Percentiles rank a stretch among this genome's conserved stretches.
Conservation (phyloP, 768 basidiomycete genomes). For the Leccinum barrowsii region DNA sequence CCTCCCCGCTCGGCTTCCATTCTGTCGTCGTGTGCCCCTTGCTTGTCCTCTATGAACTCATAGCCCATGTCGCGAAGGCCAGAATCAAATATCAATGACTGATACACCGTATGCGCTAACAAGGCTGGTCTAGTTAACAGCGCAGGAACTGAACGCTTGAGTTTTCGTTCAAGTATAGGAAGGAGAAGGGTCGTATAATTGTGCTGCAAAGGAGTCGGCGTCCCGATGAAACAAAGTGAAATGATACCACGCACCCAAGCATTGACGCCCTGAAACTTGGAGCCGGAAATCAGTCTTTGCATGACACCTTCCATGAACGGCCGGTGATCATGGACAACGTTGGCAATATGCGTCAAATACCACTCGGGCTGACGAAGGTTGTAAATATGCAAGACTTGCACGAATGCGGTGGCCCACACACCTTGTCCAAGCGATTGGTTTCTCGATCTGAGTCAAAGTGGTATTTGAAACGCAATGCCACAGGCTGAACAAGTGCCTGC, state of each 20-base stretch:
- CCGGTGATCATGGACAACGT: conserved; percentile 81
- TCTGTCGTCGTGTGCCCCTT: conserved; percentile 12
- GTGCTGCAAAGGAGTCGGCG: conserved; percentile 44
- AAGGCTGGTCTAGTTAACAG: conserved; percentile 77
- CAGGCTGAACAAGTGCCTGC: conserved; percentile 78
- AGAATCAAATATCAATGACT: conserved; percentile 85
- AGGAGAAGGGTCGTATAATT: conserved; percentile 81
- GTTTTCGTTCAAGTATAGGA: conserved; percentile 72
- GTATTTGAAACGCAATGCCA: conserved; percentile 86
- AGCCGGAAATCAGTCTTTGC: conserved; percentile 63
- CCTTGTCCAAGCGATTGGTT: conserved; percentile 94
- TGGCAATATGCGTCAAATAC: conserved; percentile 91
- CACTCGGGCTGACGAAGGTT: conserved; percentile 75
- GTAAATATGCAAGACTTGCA: not conserved
- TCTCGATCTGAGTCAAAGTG: conserved; percentile 86
- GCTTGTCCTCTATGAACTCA: conserved; percentile 35
- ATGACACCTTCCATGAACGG: conserved; percentile 74
- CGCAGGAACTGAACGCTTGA: conserved; percentile 68
- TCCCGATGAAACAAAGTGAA: not conserved
- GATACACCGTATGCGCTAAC: conserved; percentile 93
- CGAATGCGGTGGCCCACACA: conserved; percentile 22
- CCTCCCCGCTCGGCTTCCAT: conserved; percentile 59
- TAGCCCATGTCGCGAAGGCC: conserved; percentile 74
- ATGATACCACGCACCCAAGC: conserved; percentile 59
- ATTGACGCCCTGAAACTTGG: conserved; percentile 60